Evolutionary conservation across 345 rosid genomes (phyloP).

Genomic region (Aegle marmelos): DNA sequence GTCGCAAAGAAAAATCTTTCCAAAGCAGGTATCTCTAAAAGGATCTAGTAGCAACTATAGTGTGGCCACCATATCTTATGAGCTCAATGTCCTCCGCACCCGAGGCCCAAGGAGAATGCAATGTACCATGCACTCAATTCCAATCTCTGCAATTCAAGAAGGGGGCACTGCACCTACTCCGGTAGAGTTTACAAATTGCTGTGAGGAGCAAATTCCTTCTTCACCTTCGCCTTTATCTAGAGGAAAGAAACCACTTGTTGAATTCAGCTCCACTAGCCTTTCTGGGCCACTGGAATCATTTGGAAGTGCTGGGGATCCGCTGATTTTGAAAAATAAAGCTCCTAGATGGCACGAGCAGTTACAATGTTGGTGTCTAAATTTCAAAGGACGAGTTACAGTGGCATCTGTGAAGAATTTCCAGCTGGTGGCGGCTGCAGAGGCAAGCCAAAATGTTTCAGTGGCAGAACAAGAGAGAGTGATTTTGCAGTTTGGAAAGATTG

Average conservation of each 20-base stretch:
- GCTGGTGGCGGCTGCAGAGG: constrained; percentile 66
- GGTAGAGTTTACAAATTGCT: constrained; percentile 30
- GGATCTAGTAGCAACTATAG: constrained; percentile 35
- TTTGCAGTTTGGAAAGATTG: constrained; percentile 91
- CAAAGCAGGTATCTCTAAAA: constrained; percentile 45
- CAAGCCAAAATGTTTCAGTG: constrained; percentile 44
- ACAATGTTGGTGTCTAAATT: constrained; percentile 93
- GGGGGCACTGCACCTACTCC: constrained; percentile 62
- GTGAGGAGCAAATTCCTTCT: constrained; percentile 19
- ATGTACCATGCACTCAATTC: constrained; percentile 64
- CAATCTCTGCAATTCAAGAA: constrained; percentile 62
- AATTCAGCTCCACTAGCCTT: constrained; percentile 36
- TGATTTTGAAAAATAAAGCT: constrained; percentile 77
- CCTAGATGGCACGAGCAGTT: constrained; percentile 98
- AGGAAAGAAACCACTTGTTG: constrained; percentile 37
- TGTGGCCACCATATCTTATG: constrained; percentile 58
- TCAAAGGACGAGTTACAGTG: constrained; percentile 86
- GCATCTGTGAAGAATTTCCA: constrained; percentile 97
- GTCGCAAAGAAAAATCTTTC: constrained; percentile 32
- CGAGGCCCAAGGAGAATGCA: constrained; percentile 95
- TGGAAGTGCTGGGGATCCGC: constrained; percentile 27
- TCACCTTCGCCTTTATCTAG: constrained; percentile 21
- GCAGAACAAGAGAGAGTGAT: constrained; percentile 75
- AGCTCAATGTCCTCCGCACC: constrained; percentile 80
- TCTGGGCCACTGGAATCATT: constrained; percentile 20